Base-by-base conservation (phyloP, 2,329 filamentous ascomycete species). In the Xylaria digitata region DNA sequence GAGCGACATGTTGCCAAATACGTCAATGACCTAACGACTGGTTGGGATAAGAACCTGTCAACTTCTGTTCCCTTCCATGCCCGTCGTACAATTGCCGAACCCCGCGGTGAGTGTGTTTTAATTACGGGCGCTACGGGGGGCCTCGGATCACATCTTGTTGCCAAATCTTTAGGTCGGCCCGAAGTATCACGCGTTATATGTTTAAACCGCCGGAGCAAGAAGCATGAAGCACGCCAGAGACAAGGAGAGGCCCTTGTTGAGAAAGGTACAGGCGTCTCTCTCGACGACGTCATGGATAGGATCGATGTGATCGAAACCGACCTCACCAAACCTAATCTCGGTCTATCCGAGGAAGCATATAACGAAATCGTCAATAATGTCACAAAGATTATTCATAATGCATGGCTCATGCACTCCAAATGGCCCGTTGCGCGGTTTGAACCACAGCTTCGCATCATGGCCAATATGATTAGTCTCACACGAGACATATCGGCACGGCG, bases 331-430 rank as follows among this genome's bases (percentile, higher is more conserved):
- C 75, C 79, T 0, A 60, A 71, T 2, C 78, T 87, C 0, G 85
- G 84, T 0, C 75, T 88, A 0, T 23, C 75, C 0, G 15, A 63
- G 0, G 48, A 70, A 3, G 74, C 78, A 1, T 86, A 87, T 68
- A 45, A 74, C 2, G 23, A 56, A 0, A 77, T 87, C 0, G 71
- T 76, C 0, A 30, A 52, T 3, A 30, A 32, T 0, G 19, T 68
- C 0, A 87, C 85, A 0, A 81, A 86, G 65, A 80, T 88, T 43
- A 63, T 85, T 21, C 84, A 86, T 72, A 85, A 82, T 55, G 84
- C 83, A 0, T 87, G 83, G 83, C 81, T 80, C 0, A 85, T 86
- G 83, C 82, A 76, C 60, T 72, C 72, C 9, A 83, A 75, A 55
- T 76, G 82, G 2, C 72, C 80, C 0, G 4, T 85, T 0, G 56